phyloP scores from a whole-genome alignment of 345 rosid genomes.

The Crucihimalaya himalaica region DNA sequence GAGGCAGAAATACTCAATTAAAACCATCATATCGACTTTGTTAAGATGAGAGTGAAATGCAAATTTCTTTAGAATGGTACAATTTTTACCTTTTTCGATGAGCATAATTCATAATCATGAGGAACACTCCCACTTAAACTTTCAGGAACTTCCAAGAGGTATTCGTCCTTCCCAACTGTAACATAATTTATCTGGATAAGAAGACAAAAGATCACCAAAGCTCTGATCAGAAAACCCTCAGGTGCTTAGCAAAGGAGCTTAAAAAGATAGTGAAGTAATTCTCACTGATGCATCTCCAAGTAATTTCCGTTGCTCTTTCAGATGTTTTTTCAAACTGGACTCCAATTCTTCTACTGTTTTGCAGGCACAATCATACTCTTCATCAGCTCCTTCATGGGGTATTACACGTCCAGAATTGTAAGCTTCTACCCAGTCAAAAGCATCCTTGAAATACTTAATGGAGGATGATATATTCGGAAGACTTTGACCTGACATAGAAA shows the following conservation, averaged over 20 bases:
- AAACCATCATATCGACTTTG: slow-evolving; percentile 10
- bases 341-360: slow-evolving; percentile 58
- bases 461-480: slow-evolving; percentile 59
- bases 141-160: slow-evolving; percentile 89
- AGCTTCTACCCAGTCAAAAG: slow-evolving; percentile 97
- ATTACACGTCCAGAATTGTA: slow-evolving; percentile 77
- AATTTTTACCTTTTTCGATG: slow-evolving; percentile 85
- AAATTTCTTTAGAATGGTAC: background rate
- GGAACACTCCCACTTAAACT: slow-evolving; percentile 73
- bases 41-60: slow-evolving; percentile 11
- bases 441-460: slow-evolving; percentile 80
- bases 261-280: slow-evolving; percentile 19
- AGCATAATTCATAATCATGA: slow-evolving; percentile 81
- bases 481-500: slow-evolving; percentile 61
- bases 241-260: slow-evolving; percentile 22
- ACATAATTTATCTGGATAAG: slow-evolving; percentile 76
- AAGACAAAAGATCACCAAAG: slow-evolving; percentile 30
- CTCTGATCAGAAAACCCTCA: slow-evolving; percentile 25
- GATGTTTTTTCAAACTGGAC: slow-evolving; percentile 65
- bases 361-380: slow-evolving; percentile 79
- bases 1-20: slow-evolving; percentile 1
- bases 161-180: slow-evolving; percentile 86
- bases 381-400: slow-evolving; percentile 85
- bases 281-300: slow-evolving; percentile 84
- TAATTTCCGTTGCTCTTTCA: slow-evolving; percentile 81